Evolutionary conservation across 179 eudicot species (phyloP), one percentile per base, ranked within the genome.

Genomic region (Gypsophila paniculata): DNA sequence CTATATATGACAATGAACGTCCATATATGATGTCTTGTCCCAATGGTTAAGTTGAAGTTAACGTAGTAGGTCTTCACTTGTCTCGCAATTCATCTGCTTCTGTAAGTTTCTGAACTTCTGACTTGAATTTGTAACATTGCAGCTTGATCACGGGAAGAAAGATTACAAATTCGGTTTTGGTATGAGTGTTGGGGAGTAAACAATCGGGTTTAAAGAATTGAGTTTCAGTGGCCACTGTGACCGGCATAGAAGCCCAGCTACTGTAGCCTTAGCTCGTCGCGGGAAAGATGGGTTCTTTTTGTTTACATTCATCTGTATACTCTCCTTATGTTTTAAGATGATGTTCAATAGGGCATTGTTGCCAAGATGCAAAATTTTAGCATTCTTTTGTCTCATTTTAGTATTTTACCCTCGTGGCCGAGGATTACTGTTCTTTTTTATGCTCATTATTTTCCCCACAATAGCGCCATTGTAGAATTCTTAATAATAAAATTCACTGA

Each of bases 121-220:
- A 52, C 46, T 52, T 52, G 5, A 22, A 32, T 3, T 39, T n/a
- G 29, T 12, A 63, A 21, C 67, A 18, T 72, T 82, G 85, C 96
- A 91, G 96, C 73, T 91, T 53, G 96, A 91, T 82, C 97, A 89
- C 76, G n/a, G 69, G 85, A 91, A 91, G 90, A 93, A 93, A 74
- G 98, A 91, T 71, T 90, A 91, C 93, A 90, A 89, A 81, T 93
- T 93, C 38, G 96, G 98, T 42, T 91, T 93, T 71, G 98, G 98
- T 34, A 73, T 89, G 81, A 87, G 88, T 0, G 96, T 91, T 26
- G 98, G 98, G 71, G 97, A 93, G 86, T 93, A 84, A 75, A 69
- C 57, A 51, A 4, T 1, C 34, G 34, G 34, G 34, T 29, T 29
- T 29, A 29, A 29, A 29, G 2, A 57, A 42, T 49, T 11, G 55